Evolutionary conservation across 148 eudicot genomes (phyloP), one percentile per base, ranked within the genome.

Genomic region (Fagopyrum tataricum): DNA sequence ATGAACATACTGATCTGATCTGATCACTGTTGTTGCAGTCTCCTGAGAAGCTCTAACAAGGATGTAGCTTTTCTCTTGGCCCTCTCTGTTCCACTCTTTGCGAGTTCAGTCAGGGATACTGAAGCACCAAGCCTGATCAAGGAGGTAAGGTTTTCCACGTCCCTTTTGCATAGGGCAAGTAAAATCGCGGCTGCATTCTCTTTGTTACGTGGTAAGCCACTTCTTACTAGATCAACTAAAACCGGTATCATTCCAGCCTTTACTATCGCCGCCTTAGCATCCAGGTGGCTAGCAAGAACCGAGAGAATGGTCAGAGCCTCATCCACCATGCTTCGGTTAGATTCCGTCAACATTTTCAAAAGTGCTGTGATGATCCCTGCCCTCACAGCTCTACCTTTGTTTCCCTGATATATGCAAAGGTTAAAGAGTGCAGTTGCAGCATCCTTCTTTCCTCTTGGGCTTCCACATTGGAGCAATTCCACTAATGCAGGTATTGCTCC

Each of bases 341-440:
- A 80, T 71, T 93, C 97, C 3, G 83, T 89, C 18, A 93, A 77
- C 91, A 93, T 91, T 20, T 82, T 86, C 74, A 91, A 42, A 39
- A 93, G 80, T 23, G 86, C 87, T n/a, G 86, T 51, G 13, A 93
- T 78, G 46, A 90, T 86, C 21, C 98, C 98, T 0, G 97, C 94
- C 76, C 95, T 77, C 47, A 93, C 92, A 10, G 97, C 97, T 72
- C 98, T 75, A 37, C 97, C 93, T 78, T 85, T 91, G 66, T 93
- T 93, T 55, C 97, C 93, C 74, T 87, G 98, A 80, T 91, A 93
- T 75, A 91, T 84, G 73, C 97, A 93, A 74, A 93, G 71, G 71
- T 89, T 93, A 47, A 89, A 93, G 47, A 93, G 87, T 12, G 98
- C 97, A 0, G 94, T 89, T 9, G 98, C 96, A 53, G 98, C 98